Conservation (phyloP, 805 yeast species). For the Yamadazyma laniorum region DNA sequence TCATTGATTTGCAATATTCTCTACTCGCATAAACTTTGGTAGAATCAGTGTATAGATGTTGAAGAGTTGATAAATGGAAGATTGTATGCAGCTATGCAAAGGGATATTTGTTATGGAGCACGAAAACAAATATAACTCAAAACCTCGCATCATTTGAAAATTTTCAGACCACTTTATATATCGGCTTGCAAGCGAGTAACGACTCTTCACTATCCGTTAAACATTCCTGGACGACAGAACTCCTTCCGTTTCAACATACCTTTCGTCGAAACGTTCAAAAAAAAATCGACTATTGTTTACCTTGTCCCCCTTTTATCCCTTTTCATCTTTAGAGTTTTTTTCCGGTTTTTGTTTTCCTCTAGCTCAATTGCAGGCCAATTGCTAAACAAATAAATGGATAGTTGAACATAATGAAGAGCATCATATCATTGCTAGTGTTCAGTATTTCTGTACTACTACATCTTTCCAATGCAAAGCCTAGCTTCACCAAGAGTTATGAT, state of each 20-base stretch:
- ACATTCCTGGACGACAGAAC: too few species aligned
- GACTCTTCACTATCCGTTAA: too few species aligned
- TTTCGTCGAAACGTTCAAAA: too few species aligned
- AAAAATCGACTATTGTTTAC: not conserved
- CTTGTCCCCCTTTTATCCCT: not conserved
- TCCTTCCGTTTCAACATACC: too few species aligned
- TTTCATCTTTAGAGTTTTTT: not conserved
- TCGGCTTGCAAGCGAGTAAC: too few species aligned
- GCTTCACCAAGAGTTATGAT: constrained; percentile 3
- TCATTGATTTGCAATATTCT: too few species aligned
- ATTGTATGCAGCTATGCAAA: too few species aligned
- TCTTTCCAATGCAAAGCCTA: not conserved
- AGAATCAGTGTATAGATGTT: too few species aligned
- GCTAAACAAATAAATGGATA: not conserved
- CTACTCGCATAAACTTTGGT: too few species aligned
- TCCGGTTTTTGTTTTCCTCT: not conserved
- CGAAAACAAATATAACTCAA: too few species aligned
- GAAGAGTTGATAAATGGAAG: too few species aligned
- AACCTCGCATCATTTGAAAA: not conserved
- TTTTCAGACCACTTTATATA: not conserved
- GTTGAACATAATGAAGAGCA: not conserved
- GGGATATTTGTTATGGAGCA: too few species aligned
- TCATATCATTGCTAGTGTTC: not conserved
- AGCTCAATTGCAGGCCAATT: not conserved
- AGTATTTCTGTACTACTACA: not conserved